Base-by-base conservation (phyloP, 2,329 filamentous ascomycete species). In the Ascochyta viciae-villosae region DNA sequence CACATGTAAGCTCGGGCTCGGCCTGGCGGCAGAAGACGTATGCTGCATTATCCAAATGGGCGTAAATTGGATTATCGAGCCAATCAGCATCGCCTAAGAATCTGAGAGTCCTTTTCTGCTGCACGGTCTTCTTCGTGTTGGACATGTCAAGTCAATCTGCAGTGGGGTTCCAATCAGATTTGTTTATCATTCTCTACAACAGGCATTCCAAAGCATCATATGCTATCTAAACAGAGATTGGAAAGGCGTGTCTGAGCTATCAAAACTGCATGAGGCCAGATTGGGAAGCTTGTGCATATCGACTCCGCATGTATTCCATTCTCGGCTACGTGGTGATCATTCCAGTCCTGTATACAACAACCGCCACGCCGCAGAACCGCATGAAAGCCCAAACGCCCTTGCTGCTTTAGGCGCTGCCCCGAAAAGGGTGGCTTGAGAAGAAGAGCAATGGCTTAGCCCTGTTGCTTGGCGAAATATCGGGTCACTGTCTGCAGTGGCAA, bases 271-370 rank as follows among this genome's bases (percentile, higher is more conserved):
- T 54, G 49, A 49, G 33, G 50, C 61, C 64, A 57, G 54, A 66
- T 66, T 54, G 57, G 63, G 64, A 57, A 65, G 61, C 62, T 52
- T 55, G 60, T 58, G 59, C 65, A 72, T 73, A 74, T 65, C 67
- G 62, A 50, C 54, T 59, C 59, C 60, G 54, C 57, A 67, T 72
- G 66, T 70, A 70, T 54, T 62, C 65, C 57, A 66, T 64, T 65
- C 63, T 70, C 67, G 72, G 71, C 64, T 73, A 72, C 70, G 70
- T 73, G 69, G 63, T 64, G 67, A 73, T 73, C 66, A 60, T 63
- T 58, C 62, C 63, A 45, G 43, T 57, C 50, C 37, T 63, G 60
- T 61, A 61, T 65, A 67, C 55, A 53, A 48, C 50, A 59, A 53
- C 54, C 60, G 62, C 59, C 53, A 65, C 60, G 62, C 65, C 54